A percentile compares a stretch with the other conserved stretches of the same genome.
phyloP scores from a whole-genome alignment of 208 protist genomes.

The Wallacemonas sp. region DNA sequence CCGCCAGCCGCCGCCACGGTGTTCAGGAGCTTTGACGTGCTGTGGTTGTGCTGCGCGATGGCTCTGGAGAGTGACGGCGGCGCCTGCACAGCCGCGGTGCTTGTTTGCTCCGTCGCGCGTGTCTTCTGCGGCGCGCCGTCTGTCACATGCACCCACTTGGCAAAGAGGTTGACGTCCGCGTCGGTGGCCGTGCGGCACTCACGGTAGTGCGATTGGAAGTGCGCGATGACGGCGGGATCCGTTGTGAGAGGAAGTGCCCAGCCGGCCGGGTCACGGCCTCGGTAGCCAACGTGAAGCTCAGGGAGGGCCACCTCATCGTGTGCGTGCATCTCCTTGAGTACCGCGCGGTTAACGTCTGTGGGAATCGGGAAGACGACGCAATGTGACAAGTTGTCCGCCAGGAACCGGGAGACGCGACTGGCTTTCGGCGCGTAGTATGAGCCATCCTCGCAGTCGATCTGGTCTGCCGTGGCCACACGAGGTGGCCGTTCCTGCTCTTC shows the following conservation, averaged over 20 bases:
- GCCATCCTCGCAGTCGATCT: not conserved
- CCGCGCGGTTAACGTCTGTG: conserved; percentile 25
- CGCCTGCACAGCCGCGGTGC: not conserved
- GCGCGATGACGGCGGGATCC: conserved; percentile 25
- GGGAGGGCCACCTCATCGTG: conserved; percentile 16
- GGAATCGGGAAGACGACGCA: conserved; percentile 51
- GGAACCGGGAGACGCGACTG: conserved; percentile 46
- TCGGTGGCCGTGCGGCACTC: conserved; percentile 27
- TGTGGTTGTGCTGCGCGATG: conserved; percentile 29
- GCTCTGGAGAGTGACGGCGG: not conserved
- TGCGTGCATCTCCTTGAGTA: conserved; percentile 25
- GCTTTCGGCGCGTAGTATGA: conserved; percentile 17
- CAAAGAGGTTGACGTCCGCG: conserved; percentile 38
- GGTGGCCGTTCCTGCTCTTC: too few relatives aligned
- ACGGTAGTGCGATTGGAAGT: conserved; percentile 31
- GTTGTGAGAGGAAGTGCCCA: conserved; percentile 46
- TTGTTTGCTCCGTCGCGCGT: not conserved
- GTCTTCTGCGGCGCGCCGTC: too few relatives aligned
- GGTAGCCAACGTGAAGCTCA: conserved; percentile 54
- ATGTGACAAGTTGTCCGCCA: conserved; percentile 26
- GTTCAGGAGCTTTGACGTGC: conserved; percentile 24
- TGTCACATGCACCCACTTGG: not conserved
- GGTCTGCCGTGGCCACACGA: too few relatives aligned
- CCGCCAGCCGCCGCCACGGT: conserved; percentile 38
- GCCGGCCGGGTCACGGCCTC: conserved; percentile 23